Conservation (phyloP, 805 yeast genomes). For the Sugiyamaella mastotermitis region DNA sequence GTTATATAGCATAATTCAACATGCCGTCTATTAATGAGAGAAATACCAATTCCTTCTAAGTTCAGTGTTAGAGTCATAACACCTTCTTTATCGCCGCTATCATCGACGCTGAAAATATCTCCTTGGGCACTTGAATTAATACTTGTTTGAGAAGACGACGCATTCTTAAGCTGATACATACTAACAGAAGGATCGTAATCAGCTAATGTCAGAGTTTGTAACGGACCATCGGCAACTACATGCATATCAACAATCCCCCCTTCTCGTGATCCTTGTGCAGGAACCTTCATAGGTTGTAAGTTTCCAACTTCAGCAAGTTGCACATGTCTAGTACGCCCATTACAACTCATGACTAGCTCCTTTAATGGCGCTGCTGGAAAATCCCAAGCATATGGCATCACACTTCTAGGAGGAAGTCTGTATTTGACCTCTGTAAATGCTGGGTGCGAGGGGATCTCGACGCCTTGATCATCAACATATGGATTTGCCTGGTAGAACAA, state of each 20-base stretch:
- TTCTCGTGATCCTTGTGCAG: slow-evolving; percentile 32
- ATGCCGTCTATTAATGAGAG: slow-evolving; percentile 62
- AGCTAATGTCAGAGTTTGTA: slow-evolving; percentile 79
- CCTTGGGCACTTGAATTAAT: slow-evolving; percentile 12
- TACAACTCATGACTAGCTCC: slow-evolving; percentile 68
- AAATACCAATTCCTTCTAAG: slow-evolving; percentile 77
- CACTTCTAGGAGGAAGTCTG: slow-evolving; percentile 79
- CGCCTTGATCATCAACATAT: slow-evolving; percentile 55
- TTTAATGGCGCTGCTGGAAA: slow-evolving; percentile 85
- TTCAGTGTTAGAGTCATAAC: slow-evolving; percentile 50
- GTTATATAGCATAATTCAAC: slow-evolving; percentile 84
- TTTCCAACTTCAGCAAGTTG: slow-evolving; percentile 93
- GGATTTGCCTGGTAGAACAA: slow-evolving; percentile 85
- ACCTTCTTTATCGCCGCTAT: slow-evolving; percentile 48
- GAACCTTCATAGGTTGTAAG: slow-evolving; percentile 76
- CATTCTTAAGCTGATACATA: slow-evolving; percentile 51
- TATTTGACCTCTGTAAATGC: slow-evolving; percentile 75
- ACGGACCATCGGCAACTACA: slow-evolving; percentile 94
- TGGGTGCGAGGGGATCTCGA: slow-evolving; percentile 43
- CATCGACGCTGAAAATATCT: slow-evolving; percentile 21
- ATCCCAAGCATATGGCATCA: slow-evolving; percentile 98
- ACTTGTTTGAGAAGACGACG: slow-evolving; percentile 15
- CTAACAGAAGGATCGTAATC: slow-evolving; percentile 75
- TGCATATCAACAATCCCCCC: slow-evolving; percentile 70
- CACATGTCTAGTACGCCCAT: slow-evolving; percentile 68